Evolutionary conservation across 805 yeast genomes (phyloP).

Genomic region (Clavispora fructus): DNA sequence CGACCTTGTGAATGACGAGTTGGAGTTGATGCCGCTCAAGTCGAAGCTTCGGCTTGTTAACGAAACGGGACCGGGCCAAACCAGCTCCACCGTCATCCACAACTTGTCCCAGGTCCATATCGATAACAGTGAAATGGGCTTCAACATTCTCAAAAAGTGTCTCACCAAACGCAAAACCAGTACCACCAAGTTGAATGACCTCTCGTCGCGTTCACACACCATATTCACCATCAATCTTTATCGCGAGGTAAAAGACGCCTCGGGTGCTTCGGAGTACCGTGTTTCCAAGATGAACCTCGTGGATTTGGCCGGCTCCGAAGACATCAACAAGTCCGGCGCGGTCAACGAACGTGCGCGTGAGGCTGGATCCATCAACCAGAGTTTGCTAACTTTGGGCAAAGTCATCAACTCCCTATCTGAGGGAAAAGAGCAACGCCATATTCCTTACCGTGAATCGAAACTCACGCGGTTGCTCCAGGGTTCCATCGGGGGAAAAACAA

Average conservation of each 20-base stretch:
- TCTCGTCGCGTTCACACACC: slow-evolving; percentile 73
- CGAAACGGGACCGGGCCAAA: slow-evolving; percentile 1
- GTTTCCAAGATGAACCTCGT: slow-evolving; percentile 77
- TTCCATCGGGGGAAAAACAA: slow-evolving; percentile 82
- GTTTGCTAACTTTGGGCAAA: slow-evolving; percentile 79
- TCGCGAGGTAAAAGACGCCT: slow-evolving; percentile 36
- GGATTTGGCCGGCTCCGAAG: slow-evolving; percentile 94
- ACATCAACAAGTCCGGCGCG: slow-evolving; percentile 84
- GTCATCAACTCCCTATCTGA: slow-evolving; percentile 62
- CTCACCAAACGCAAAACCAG: slow-evolving; percentile 59
- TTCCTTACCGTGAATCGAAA: slow-evolving; percentile 84
- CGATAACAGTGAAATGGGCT: slow-evolving; percentile 50
- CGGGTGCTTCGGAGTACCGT: slow-evolving; percentile 13
- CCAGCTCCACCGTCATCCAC: slow-evolving; percentile 45
- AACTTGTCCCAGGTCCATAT: slow-evolving; percentile 61
- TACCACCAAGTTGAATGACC: slow-evolving; percentile 67
- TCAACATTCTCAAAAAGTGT: slow-evolving; percentile 52
- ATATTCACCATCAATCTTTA: slow-evolving; percentile 62
- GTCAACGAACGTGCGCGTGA: slow-evolving; percentile 81
- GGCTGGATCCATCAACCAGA: slow-evolving; percentile 89
- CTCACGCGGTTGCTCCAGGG: slow-evolving; percentile 71
- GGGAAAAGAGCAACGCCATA: slow-evolving; percentile 40
- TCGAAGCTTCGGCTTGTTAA: slow-evolving; percentile 22
- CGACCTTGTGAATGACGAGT: slow-evolving; percentile 59
- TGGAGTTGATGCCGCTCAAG: slow-evolving; percentile 5